Evolutionary conservation across 805 yeast species (phyloP).

Genomic region (Wickerhamomyces ciferrii): DNA sequence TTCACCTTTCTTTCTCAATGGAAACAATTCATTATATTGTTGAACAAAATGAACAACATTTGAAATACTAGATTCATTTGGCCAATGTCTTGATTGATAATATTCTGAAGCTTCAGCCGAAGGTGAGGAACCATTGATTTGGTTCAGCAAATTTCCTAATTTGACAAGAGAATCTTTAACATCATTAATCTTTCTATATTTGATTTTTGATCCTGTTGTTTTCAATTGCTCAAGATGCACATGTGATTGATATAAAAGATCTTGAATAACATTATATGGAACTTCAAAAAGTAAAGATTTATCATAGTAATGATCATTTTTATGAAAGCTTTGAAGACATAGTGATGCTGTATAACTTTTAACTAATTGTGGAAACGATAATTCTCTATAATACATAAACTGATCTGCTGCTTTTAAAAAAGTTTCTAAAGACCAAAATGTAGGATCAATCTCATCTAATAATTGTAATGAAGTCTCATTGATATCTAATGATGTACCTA

Average conservation of each 20-base stretch:
- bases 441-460: slow-evolving; percentile 3
- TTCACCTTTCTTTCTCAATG: background rate
- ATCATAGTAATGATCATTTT: slow-evolving; percentile 4
- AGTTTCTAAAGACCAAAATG: slow-evolving; percentile 2
- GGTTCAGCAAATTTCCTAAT: background rate
- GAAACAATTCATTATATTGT: background rate
- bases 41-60: background rate
- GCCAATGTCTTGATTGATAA: slow-evolving; percentile 2
- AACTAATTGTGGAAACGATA: background rate
- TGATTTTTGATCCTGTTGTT: background rate
- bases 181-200: background rate
- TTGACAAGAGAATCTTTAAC: background rate
- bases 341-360: background rate
- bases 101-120: background rate
- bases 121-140: background rate
- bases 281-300: slow-evolving; percentile 1
- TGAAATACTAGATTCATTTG: slow-evolving; percentile 1
- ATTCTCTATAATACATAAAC: background rate
- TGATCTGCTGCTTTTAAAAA: background rate
- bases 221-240: background rate
- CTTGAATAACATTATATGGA: background rate
- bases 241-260: background rate
- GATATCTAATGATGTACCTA: background rate
- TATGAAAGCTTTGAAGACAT: background rate
- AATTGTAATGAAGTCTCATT: slow-evolving; percentile 1